phyloP scores from a whole-genome alignment of 2,329 filamentous ascomycete species.

The Hymenoscyphus occultus region DNA sequence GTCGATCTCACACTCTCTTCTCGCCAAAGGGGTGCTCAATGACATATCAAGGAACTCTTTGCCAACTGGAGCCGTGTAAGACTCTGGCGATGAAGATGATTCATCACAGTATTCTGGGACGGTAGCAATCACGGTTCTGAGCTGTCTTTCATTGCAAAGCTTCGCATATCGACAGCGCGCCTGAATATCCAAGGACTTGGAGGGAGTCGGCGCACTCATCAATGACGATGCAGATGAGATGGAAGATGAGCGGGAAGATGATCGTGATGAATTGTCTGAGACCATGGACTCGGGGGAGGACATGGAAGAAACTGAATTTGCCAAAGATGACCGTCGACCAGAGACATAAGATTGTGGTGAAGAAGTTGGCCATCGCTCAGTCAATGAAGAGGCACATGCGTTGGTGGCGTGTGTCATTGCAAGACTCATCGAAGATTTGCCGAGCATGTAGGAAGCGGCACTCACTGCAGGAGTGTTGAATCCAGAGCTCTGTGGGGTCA shows the following conservation, averaged over 20 bases:
- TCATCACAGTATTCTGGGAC: slow-evolving; percentile 56
- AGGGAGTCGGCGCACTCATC: slow-evolving; percentile 54
- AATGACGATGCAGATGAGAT: slow-evolving; percentile 61
- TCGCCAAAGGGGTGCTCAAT: slow-evolving; percentile 46
- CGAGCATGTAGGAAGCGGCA: slow-evolving; percentile 49
- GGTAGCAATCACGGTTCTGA: slow-evolving; percentile 52
- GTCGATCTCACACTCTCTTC: slow-evolving; percentile 48
- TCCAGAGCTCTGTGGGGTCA: slow-evolving; percentile 55
- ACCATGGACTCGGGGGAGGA: slow-evolving; percentile 68
- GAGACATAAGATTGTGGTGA: slow-evolving; percentile 52
- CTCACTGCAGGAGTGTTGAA: slow-evolving; percentile 60
- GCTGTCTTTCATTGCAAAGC: slow-evolving; percentile 54
- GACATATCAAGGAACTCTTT: slow-evolving; percentile 51
- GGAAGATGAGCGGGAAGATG: slow-evolving; percentile 59
- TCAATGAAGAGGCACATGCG: slow-evolving; percentile 45
- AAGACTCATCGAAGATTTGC: slow-evolving; percentile 56
- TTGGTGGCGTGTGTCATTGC: slow-evolving; percentile 56
- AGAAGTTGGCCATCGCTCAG: slow-evolving; percentile 53
- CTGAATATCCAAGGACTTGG: slow-evolving; percentile 54
- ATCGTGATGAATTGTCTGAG: slow-evolving; percentile 54
- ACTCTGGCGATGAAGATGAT: slow-evolving; percentile 55
- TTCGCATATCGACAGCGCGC: slow-evolving; percentile 63
- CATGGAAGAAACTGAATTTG: slow-evolving; percentile 59
- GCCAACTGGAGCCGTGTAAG: slow-evolving; percentile 51
- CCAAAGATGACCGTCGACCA: slow-evolving; percentile 59